Evolutionary conservation across 2,329 filamentous ascomycete genomes (phyloP), one percentile per base, ranked within the genome.

Genomic region (Colletotrichum magnum): DNA sequence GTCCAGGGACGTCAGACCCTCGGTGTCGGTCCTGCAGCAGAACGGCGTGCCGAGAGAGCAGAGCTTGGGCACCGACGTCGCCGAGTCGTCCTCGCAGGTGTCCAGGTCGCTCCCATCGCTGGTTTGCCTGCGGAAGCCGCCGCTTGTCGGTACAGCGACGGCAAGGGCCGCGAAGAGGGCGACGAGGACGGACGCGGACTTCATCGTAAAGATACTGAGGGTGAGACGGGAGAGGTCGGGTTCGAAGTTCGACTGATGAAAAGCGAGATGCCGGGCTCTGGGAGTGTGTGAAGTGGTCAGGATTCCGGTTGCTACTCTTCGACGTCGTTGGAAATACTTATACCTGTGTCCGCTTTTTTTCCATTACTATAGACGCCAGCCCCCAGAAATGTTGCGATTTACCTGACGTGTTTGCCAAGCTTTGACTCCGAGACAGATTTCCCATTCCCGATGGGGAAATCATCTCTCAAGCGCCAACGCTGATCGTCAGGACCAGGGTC

Each of bases 171-270:
- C 51, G 2, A 68, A 51, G 10, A 70, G 21, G 16, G 26, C 28
- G 6, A 56, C 3, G 5, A 60, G 12, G 7, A 61, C 9, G 24
- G 12, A 9, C 0, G 24, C 7, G 15, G 15, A 4, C 58, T 50
- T 70, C 69, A 71, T 71, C 10, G 18, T 70, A 21, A 26, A 3
- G 32, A 56, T 64, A 16, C 5, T 24, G 4, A 9, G 4, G 16
- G 45, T 7, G 18, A 15, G 15, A 0, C 16, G 18, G 15, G 16
- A n/a, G 4, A 1, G 9, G 13, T 4, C 2, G 21, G 51, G 3
- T 53, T 36, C 7, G 32, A 36, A 10, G 9, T 36, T 36, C 9
- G 32, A 36, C 9, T 2, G 9, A 10, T 18, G 32, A 36, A 36
- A 36, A 36, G 32, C 32, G 32, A 10, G 10, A 10, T 36, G 9